Conservation (phyloP, 2,329 filamentous ascomycete genomes). For the Emmonsia crescens region DNA sequence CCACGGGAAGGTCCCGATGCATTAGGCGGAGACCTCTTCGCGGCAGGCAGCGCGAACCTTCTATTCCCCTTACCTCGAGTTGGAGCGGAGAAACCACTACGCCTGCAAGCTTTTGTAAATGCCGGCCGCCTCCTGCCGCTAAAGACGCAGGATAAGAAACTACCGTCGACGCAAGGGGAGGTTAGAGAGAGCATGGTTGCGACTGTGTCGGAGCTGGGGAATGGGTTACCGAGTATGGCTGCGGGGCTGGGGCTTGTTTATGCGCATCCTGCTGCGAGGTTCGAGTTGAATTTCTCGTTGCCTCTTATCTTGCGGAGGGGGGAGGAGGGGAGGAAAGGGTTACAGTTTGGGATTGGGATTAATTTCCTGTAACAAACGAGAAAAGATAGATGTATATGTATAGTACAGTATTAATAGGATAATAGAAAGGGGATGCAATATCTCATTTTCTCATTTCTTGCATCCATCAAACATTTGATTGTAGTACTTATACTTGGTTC, state of each 20-base stretch:
- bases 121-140: conserved; percentile 75
- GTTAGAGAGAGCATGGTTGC: conserved; percentile 36
- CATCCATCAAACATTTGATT: neutral
- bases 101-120: conserved; percentile 85
- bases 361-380: conserved; percentile 63
- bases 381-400: conserved; percentile 7
- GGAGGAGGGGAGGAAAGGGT: conserved; percentile 79
- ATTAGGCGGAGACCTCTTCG: conserved; percentile 83
- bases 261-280: conserved; percentile 82
- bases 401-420: neutral
- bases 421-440: neutral
- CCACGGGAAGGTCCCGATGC: conserved; percentile 78
- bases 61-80: conserved; percentile 74
- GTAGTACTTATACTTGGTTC: neutral
- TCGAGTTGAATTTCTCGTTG: conserved; percentile 91
- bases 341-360: conserved; percentile 93
- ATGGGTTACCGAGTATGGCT: conserved; percentile 70
- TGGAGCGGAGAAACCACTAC: conserved; percentile 70
- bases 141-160: conserved; percentile 41
- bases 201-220: conserved; percentile 60
- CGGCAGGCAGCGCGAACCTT: conserved; percentile 76
- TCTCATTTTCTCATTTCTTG: neutral
- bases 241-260: conserved; percentile 89
- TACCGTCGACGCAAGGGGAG: conserved; percentile 39
- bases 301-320: conserved; percentile 71